Base-by-base conservation (phyloP, 2,329 filamentous ascomycete species). In the Monilinia aucupariae region DNA sequence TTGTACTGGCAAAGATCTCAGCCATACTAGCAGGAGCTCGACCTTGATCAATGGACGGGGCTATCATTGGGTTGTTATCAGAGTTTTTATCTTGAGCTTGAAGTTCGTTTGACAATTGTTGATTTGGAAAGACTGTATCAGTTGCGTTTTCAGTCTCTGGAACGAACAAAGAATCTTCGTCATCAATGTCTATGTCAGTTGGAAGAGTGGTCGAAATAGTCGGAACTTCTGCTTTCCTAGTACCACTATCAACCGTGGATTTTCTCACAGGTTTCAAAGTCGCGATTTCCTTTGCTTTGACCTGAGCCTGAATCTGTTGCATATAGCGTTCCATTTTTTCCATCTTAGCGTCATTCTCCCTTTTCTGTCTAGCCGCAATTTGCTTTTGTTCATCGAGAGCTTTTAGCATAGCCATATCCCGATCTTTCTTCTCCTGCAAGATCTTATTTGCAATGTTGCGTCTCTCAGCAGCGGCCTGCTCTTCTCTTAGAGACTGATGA, bases 131-230 rank as follows among this genome's bases (percentile, higher is more conserved):
- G 30, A 12, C 13, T 56, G 30, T 15, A 2, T 13, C 27, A 20
- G 15, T 15, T 20, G 27, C 10, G 3, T 12, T 34, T 47, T 32
- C 25, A 34, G 43, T 56, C 8, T 61, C 51, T 50, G 62, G 62
- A 22, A 67, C 7, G 27, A 67, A 67, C 22, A 67, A 43, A 30
- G 66, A 64, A 20, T 67, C 64, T 30, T 64, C 63, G 12, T 67
- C 62, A 17, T 60, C 62, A 17, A 62, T 10, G 2, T 53, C 45
- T 30, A 59, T 59, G 10, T 32, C 27, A 4, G 51, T 53, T n/a
- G 25, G 17, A 51, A 34, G 22, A 3, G 20, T 25, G 32, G 61
- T 25, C 22, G 9, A 27, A 41, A 8, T 22, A 13, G 22, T 15
- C 1, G n/a, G 32, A 22, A n/a, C n/a, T 15, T 37, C 20, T 17